Conservation (phyloP, 1,284 basidiomycete genomes). For the Termitomyces sp. region DNA sequence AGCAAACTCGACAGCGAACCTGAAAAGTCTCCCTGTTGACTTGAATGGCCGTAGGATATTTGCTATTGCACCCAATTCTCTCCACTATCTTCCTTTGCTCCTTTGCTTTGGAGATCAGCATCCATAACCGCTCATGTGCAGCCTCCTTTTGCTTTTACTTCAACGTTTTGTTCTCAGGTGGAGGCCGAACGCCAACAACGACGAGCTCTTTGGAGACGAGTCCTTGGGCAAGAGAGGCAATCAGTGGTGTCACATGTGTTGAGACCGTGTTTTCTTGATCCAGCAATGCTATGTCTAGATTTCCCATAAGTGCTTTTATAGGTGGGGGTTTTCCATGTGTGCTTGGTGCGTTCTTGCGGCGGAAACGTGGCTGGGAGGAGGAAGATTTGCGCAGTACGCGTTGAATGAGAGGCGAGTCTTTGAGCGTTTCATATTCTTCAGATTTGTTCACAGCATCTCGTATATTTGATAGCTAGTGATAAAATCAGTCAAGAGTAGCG, state of each 20-base stretch:
- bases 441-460: conserved; percentile 27
- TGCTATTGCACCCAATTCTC: conserved; percentile 24
- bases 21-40: conserved; percentile 35
- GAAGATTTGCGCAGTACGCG: conserved; percentile 22
- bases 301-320: conserved; percentile 28
- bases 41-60: conserved; percentile 27
- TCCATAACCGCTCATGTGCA: conserved; percentile 20
- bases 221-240: conserved; percentile 43
- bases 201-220: conserved; percentile 48
- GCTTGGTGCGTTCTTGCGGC: conserved; percentile 12
- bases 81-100: conserved; percentile 21
- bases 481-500: conserved; percentile 2
- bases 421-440: conserved; percentile 21
- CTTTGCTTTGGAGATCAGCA: conserved; percentile 24
- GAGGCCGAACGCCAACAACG: conserved; percentile 44
- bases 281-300: conserved; percentile 51
- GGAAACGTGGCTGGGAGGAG: conserved; percentile 12
- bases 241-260: conserved; percentile 58
- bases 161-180: conserved; percentile 22
- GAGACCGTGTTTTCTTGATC: conserved; percentile 47
- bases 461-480: conserved; percentile 30
- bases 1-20: conserved; percentile 23
- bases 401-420: conserved; percentile 23
- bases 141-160: conserved; percentile 23
- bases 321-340: conserved; percentile 14